Evolutionary conservation across 164 flowering plant species (phyloP).

Genomic region (Magnolia sinica): DNA sequence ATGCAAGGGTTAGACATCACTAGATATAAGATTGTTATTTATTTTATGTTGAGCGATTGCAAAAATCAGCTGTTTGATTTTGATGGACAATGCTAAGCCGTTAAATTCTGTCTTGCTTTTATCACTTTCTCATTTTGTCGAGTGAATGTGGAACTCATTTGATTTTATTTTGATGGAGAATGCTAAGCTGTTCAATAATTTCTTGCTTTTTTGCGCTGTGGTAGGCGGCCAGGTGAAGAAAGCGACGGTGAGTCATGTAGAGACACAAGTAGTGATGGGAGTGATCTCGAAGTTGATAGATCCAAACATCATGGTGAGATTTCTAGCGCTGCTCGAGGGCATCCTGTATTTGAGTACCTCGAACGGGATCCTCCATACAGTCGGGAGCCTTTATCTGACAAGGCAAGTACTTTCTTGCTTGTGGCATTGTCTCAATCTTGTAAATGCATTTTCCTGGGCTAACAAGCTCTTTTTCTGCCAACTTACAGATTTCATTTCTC

Average conservation of each 20-base stretch:
- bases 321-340: slow-evolving; percentile 32
- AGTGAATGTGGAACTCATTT: background rate
- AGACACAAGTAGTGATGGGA: slow-evolving; percentile 44
- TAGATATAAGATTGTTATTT: too few relatives aligned
- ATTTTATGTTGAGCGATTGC: background rate
- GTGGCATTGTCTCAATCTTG: background rate
- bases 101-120: too few relatives aligned
- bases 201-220: background rate
- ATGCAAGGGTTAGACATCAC: background rate
- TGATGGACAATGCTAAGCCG: background rate
- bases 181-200: background rate
- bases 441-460: background rate
- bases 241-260: slow-evolving; percentile 46
- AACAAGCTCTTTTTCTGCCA: background rate
- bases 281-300: slow-evolving; percentile 40
- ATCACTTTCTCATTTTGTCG: background rate
- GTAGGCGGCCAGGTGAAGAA: slow-evolving; percentile 53
- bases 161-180: background rate
- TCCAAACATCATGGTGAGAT: slow-evolving; percentile 19
- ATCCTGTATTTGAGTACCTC: slow-evolving; percentile 47
- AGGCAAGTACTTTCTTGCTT: slow-evolving; percentile 37
- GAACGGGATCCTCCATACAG: slow-evolving; percentile 53
- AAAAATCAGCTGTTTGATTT: too few relatives aligned
- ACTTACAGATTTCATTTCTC: slow-evolving; percentile 46
- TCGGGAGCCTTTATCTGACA: slow-evolving; percentile 61